Base-by-base conservation (phyloP, 2,329 filamentous ascomycete species). In the Beauveria bassiana region DNA sequence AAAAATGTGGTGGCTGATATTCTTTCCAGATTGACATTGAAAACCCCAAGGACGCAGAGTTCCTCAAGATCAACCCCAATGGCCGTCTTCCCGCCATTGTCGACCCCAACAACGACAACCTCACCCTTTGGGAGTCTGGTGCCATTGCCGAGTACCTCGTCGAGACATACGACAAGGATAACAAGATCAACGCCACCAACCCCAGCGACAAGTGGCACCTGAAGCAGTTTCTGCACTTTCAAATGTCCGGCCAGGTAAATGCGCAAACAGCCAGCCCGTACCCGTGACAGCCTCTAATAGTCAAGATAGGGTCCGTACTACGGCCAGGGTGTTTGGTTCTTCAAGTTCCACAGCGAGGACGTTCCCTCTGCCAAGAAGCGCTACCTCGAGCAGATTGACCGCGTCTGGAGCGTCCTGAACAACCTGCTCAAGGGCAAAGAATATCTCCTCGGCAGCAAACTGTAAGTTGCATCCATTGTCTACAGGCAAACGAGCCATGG, bases 251-350 rank as follows among this genome's bases (percentile, higher is more conserved):
- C 31, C 59, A 61, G 59, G 59, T 61, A 55, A 53, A 47, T 24
- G 18, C 31, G 7, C 18, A 24, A 38, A 40, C 31, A 38, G 3
- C 54, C 14, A 6, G 14, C 46, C 31, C 2, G 24, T 3, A 14
- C 40, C n/a, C 12, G 3, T 26, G 18, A 38, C n/a, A 38, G 26
- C 18, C 3, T 22, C 45, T 59, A 42, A 50, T 34, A 51, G 8
- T 31, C 7, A 5, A 51, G 20, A 43, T 68, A 73, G 61, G 71
- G 69, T 1, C 71, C 70, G 3, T 72, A 71, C 52, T 71, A 63
- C n/a, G 68, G 68, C 45, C 68, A 64, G 63, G 64, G 57, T 14
- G 64, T 54, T 18, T 68, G 67, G 67, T 69, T 67, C 61, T 58
- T 60, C 38, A 59, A 63, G 55, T 57, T 64, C 20, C 65, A 66